A percentile compares a stretch with the other conserved stretches of the same genome.
These are phyloP conservation scores for Tolypocladium capitatum DNA, from an alignment of 2,329 filamentous ascomycete genomes.

Conservation along the genomic window DNA sequence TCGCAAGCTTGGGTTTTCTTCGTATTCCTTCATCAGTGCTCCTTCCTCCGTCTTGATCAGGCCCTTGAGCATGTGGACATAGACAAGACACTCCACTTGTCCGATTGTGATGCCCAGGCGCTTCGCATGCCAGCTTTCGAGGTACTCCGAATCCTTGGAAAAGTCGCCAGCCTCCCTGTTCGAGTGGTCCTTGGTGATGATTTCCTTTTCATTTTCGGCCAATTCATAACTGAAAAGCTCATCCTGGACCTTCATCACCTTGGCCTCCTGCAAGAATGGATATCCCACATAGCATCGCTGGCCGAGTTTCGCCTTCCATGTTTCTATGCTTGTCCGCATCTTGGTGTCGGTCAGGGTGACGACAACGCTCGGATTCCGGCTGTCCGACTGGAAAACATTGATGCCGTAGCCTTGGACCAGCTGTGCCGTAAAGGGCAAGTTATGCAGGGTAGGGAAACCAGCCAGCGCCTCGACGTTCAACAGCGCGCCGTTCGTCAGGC, in stretches of 20 bases:
- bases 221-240: constrained; percentile 83
- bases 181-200: constrained; percentile 57
- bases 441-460: constrained; percentile 84
- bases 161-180: constrained; percentile 70
- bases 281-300: constrained; percentile 84
- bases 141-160: constrained; percentile 67
- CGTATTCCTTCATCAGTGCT: constrained; percentile 86
- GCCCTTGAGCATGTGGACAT: constrained; percentile 89
- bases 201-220: constrained; percentile 48
- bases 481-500: constrained; percentile 72
- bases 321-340: constrained; percentile 52
- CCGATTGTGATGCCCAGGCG: constrained; percentile 80
- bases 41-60: constrained; percentile 83
- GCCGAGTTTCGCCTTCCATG: constrained; percentile 68
- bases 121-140: constrained; percentile 83
- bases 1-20: constrained; percentile 70
- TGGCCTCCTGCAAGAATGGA: constrained; percentile 88
- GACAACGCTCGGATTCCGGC: constrained; percentile 91
- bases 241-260: constrained; percentile 78
- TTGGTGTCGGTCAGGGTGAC: constrained; percentile 71
- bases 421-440: constrained; percentile 67
- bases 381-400: constrained; percentile 90
- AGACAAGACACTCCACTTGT: constrained; percentile 73
- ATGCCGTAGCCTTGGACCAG: constrained; percentile 66
- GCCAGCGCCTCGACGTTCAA: constrained; percentile 73